Evolutionary conservation across 768 basidiomycete genomes (phyloP).

Genomic region (Boletus reticulatus): DNA sequence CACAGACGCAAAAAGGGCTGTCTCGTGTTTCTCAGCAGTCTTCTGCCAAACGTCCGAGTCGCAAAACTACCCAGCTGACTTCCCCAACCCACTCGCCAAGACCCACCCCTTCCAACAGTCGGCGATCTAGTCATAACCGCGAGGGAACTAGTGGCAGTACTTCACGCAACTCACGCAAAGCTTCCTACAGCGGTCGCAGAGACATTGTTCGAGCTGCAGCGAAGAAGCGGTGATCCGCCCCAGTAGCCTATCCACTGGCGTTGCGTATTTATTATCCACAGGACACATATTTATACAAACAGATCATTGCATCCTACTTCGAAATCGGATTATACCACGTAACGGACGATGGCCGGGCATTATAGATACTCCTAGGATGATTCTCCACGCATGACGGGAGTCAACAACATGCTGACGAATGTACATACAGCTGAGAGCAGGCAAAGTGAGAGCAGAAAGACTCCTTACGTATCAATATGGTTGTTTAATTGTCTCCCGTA

Average conservation of each 20-base stretch:
- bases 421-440: neutral
- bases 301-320: slow-evolving; percentile 4
- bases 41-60: slow-evolving; percentile 10
- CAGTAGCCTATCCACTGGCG: neutral
- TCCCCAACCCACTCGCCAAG: slow-evolving; percentile 17
- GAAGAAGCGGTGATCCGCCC: slow-evolving; percentile 6
- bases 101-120: slow-evolving; percentile 11
- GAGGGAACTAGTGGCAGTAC: slow-evolving; percentile 3
- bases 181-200: slow-evolving; percentile 14
- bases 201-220: slow-evolving; percentile 1
- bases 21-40: slow-evolving; percentile 8
- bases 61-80: slow-evolving; percentile 7
- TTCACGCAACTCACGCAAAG: slow-evolving; percentile 19
- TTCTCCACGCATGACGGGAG: neutral
- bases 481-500: slow-evolving; percentile 16
- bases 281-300: slow-evolving; percentile 20
- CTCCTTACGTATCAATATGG: slow-evolving; percentile 13
- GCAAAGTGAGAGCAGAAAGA: neutral
- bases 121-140: slow-evolving; percentile 19
- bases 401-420: slow-evolving; percentile 4
- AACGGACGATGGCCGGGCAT: neutral
- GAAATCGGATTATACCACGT: neutral
- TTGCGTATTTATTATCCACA: slow-evolving; percentile 15
- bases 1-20: slow-evolving; percentile 7
- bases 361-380: neutral